Evolutionary conservation across 352 stramenopile species (phyloP).

Genomic region (Phytophthora cajani): DNA sequence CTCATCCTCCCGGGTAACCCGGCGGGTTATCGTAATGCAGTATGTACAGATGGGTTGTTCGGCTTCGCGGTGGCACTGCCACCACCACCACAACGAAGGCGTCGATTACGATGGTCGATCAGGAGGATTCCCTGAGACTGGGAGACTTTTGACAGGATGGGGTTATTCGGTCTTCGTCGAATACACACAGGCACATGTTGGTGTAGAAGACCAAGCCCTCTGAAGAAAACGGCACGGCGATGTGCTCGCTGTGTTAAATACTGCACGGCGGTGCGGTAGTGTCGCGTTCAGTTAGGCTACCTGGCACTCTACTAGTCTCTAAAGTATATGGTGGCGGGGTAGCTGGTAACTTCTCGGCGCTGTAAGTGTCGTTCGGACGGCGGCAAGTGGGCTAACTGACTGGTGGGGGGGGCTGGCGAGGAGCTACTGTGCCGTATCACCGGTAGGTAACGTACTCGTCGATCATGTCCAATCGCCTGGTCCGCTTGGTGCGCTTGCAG

Average conservation of each 20-base stretch:
- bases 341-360: constrained; percentile 17
- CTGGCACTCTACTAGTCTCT: constrained; percentile 8
- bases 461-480: constrained; percentile 50
- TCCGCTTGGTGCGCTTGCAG: constrained; percentile 39
- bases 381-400: constrained; percentile 20
- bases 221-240: background rate
- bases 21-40: background rate
- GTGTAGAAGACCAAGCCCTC: background rate
- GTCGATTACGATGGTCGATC: background rate
- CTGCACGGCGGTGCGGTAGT: constrained; percentile 2
- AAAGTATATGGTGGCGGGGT: constrained; percentile 8
- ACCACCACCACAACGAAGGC: no score
- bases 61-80: background rate
- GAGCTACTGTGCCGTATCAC: constrained; percentile 1
- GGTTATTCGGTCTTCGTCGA: background rate
- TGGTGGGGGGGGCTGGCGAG: background rate
- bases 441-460: constrained; percentile 51
- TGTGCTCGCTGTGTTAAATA: constrained; percentile 1
- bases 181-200: background rate
- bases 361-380: constrained; percentile 4
- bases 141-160: background rate
- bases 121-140: background rate
- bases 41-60: no score
- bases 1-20: background rate
- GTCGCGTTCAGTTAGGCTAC: constrained; percentile 32